phyloP scores from a whole-genome alignment of 2,329 filamentous ascomycete genomes.

The Beauveria medogensis region DNA sequence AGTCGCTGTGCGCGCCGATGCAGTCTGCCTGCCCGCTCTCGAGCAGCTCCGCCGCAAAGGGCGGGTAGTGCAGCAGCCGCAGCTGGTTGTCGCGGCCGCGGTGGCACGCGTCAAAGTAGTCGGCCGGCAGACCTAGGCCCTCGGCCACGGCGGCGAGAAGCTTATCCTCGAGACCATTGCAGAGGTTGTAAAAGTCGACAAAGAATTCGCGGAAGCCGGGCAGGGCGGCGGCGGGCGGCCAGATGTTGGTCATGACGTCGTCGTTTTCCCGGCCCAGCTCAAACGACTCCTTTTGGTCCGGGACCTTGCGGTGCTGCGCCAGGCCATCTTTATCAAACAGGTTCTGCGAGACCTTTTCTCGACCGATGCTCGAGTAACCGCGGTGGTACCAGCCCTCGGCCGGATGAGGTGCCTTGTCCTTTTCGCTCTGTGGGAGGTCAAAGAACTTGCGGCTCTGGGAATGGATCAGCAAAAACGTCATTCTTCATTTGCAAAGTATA shows the following conservation, averaged over 20 bases:
- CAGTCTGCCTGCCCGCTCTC: conserved; percentile 19
- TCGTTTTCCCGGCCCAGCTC: conserved; percentile 30
- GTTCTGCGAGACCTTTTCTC: conserved; percentile 26
- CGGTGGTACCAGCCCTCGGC: conserved; percentile 27
- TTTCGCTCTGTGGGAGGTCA: conserved; percentile 22
- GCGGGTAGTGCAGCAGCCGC: conserved; percentile 48
- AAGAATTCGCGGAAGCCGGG: conserved; percentile 20
- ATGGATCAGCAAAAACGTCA: neutral
- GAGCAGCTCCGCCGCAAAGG: conserved; percentile 22
- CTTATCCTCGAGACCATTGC: conserved; percentile 61
- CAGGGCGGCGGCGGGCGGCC: conserved; percentile 20
- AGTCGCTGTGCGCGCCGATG: conserved; percentile 26
- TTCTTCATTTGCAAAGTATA: too few relatives aligned
- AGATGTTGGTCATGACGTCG: conserved; percentile 21
- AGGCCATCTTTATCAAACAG: conserved; percentile 18
- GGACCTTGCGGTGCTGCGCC: conserved; percentile 16
- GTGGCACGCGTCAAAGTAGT: conserved; percentile 60
- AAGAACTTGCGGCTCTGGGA: conserved; percentile 23
- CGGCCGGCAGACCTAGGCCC: conserved; percentile 58
- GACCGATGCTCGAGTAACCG: conserved; percentile 27
- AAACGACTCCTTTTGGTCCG: conserved; percentile 30
- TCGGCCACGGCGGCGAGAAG: conserved; percentile 72
- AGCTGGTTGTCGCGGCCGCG: conserved; percentile 50
- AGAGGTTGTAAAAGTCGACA: conserved; percentile 57
- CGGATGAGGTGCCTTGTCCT: conserved; percentile 25